Percentiles rank a stretch among this genome's conserved stretches.
Conservation (phyloP, 768 basidiomycete species). For the Boletales sp. region DNA sequence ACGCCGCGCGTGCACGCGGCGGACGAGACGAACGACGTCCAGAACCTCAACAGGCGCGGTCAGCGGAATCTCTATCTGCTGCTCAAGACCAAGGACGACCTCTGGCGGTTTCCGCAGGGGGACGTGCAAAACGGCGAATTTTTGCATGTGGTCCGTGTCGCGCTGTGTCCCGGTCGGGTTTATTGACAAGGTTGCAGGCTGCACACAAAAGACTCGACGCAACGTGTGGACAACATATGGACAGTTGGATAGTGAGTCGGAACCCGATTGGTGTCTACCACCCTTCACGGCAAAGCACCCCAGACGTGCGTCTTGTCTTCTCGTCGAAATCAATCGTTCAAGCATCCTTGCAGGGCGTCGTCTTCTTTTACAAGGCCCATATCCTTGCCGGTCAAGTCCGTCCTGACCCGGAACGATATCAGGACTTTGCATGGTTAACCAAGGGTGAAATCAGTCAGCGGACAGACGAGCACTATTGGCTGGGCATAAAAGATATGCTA, state of each 20-base stretch:
- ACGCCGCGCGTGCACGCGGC: slow-evolving; percentile 59
- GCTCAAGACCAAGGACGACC: slow-evolving; percentile 52
- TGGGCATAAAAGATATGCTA: slow-evolving; percentile 72
- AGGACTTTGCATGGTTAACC: slow-evolving; percentile 91
- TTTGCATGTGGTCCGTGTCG: slow-evolving; percentile 65
- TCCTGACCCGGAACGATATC: slow-evolving; percentile 49
- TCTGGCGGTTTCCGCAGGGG: slow-evolving; percentile 84
- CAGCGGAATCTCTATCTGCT: slow-evolving; percentile 89
- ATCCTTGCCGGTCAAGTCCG: slow-evolving; percentile 84
- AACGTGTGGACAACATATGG: slow-evolving; percentile 80
- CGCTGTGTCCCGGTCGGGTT: not conserved
- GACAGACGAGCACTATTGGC: slow-evolving; percentile 73
- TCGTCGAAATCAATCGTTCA: not conserved
- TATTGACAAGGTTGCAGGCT: slow-evolving; percentile 42
- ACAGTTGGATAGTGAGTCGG: slow-evolving; percentile 90
- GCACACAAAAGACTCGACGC: slow-evolving; percentile 67
- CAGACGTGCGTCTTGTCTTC: slow-evolving; percentile 33
- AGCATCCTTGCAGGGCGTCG: slow-evolving; percentile 45
- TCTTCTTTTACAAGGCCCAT: slow-evolving; percentile 94
- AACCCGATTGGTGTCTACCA: slow-evolving; percentile 82
- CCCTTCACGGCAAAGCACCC: slow-evolving; percentile 35
- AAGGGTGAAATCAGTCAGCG: slow-evolving; percentile 80
- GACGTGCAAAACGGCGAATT: slow-evolving; percentile 58
- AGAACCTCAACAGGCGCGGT: slow-evolving; percentile 77
- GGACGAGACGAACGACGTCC: slow-evolving; percentile 57